A percentile compares a stretch with the other conserved stretches of the same genome.
phyloP scores from a whole-genome alignment of 2,329 filamentous ascomycete species.

The Pyricularia pennisetigena region DNA sequence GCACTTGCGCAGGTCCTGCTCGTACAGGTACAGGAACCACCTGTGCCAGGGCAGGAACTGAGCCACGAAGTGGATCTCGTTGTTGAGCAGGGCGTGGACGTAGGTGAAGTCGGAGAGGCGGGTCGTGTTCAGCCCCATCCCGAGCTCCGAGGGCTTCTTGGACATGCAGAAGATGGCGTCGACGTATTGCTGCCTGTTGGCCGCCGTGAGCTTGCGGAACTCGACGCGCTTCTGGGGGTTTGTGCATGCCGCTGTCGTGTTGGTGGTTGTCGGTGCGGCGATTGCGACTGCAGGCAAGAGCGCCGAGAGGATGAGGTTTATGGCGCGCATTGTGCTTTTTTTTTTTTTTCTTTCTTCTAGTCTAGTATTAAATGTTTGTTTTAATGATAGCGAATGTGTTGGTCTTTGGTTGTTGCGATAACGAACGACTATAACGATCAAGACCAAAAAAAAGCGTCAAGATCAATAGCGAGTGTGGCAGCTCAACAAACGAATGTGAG shows the following conservation, averaged over 20 bases:
- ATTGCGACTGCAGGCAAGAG: neutral
- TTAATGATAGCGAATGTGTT: neutral
- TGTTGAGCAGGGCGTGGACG: neutral
- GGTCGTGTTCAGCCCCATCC: slow-evolving; percentile 9
- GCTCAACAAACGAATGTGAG: neutral
- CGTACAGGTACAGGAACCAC: slow-evolving; percentile 24
- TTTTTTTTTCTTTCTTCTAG: neutral
- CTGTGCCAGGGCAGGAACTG: slow-evolving; percentile 30
- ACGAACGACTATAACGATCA: neutral
- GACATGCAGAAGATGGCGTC: slow-evolving; percentile 6
- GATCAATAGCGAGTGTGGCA: neutral
- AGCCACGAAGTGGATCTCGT: slow-evolving; percentile 10
- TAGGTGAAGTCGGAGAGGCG: slow-evolving; percentile 31
- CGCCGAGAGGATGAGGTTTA: neutral
- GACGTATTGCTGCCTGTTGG: slow-evolving; percentile 2
- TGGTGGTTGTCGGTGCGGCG: neutral
- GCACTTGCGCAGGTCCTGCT: slow-evolving; percentile 25
- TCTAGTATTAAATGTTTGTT: neutral
- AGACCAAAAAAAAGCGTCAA: neutral
- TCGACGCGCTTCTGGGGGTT: slow-evolving; percentile 4
- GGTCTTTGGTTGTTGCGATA: neutral
- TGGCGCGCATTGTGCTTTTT: neutral
- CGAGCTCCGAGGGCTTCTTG: slow-evolving; percentile 36
- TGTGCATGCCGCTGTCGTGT: neutral
- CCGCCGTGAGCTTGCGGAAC: slow-evolving; percentile 6